Conservation (phyloP, 75 land plant genomes). For the Ceratopteris richardii region DNA sequence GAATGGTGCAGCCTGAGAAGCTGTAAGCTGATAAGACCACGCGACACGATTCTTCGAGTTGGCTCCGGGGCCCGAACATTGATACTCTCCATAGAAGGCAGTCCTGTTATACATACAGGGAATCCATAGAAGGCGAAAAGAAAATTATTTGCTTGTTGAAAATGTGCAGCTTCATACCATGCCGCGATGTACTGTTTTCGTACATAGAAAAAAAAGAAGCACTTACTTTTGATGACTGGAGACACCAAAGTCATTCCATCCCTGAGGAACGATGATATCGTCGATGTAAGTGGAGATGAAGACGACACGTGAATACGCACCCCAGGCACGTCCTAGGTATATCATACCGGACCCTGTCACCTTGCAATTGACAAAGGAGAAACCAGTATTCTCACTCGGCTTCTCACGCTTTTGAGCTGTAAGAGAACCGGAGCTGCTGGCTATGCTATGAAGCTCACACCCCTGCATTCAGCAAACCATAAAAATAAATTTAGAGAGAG, state of each 20-base stretch:
- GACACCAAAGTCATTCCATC: constrained; percentile 69
- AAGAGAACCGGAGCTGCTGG: constrained; percentile 44
- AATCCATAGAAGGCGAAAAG: too few species aligned
- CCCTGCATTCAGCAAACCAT: constrained; percentile 43
- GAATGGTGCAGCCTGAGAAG: constrained; percentile 42
- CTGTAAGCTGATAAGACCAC: constrained; percentile 37
- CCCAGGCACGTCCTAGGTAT: constrained; percentile 61
- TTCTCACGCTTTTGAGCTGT: constrained; percentile 55
- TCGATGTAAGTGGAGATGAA: constrained; percentile 50
- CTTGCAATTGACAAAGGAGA: constrained; percentile 27
- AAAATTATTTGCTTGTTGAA: too few species aligned
- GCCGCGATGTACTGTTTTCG: too few species aligned
- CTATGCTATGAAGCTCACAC: constrained; percentile 42
- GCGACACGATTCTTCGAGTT: constrained; percentile 32
- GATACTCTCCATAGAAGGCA: constrained; percentile 60
- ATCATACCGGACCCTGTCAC: constrained; percentile 44
- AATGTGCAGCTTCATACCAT: too few species aligned
- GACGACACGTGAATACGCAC: constrained; percentile 41
- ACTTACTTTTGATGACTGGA: constrained; percentile 36
- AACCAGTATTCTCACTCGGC: constrained; percentile 16
- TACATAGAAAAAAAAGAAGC: too few species aligned
- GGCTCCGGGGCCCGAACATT: constrained; percentile 65
- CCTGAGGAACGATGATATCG: constrained; percentile 40
- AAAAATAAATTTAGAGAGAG: too few species aligned
- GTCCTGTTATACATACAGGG: too few species aligned